Conservation (phyloP, 2,329 filamentous ascomycete species). For the Cladosporium sphaerospermum region DNA sequence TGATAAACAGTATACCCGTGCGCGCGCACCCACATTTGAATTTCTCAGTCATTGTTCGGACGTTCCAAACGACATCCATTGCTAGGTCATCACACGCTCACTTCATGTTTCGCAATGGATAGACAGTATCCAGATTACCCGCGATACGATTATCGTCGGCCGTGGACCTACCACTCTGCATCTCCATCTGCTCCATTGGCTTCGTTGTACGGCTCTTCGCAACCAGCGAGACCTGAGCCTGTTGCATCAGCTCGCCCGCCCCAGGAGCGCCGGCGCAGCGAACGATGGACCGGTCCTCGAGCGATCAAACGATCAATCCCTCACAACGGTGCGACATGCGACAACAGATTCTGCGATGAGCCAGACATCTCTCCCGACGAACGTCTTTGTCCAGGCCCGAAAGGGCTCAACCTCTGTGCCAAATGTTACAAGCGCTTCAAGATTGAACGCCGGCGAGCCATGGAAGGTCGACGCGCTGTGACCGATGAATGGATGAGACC, state of each 20-base stretch:
- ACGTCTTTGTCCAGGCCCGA: background rate
- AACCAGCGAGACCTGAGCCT: conserved; percentile 1
- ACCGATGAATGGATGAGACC: conserved; percentile 2
- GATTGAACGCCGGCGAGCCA: conserved; percentile 5
- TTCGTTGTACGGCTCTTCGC: background rate
- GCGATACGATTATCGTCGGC: conserved; percentile 2
- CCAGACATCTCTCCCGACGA: conserved; percentile 1
- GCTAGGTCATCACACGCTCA: background rate
- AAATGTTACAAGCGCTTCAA: conserved; percentile 8
- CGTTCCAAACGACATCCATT: background rate
- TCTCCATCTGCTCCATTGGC: background rate
- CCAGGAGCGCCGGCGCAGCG: conserved; percentile 1
- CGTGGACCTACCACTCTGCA: conserved; percentile 8
- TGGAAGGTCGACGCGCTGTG: conserved; percentile 8
- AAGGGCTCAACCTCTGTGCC: conserved; percentile 2
- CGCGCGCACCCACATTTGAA: background rate
- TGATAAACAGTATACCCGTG: background rate
- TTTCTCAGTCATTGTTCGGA: background rate
- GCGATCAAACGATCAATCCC: conserved; percentile 1
- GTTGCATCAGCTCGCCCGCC: background rate
- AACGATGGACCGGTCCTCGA: conserved; percentile 3
- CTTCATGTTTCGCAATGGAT: conserved; percentile 7
- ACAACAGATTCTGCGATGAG: background rate
- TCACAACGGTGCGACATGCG: conserved; percentile 5
- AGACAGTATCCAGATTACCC: conserved; percentile 10